Evolutionary conservation across 164 flowering plant species (phyloP).

Genomic region (Platanus orientalis): DNA sequence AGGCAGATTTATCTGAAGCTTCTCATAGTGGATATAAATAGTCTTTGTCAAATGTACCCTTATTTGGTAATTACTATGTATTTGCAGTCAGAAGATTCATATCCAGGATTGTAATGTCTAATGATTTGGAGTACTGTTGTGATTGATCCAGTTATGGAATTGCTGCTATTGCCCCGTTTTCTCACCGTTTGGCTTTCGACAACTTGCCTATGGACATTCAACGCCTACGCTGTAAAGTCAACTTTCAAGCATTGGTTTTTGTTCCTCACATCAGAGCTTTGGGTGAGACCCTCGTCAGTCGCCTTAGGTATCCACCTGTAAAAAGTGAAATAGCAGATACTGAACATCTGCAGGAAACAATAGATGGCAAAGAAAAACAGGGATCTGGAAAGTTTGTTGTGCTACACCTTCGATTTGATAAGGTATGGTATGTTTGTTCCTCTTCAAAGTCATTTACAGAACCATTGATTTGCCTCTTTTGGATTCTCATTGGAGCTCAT

Average conservation of each 20-base stretch:
- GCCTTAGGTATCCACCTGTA: slow-evolving; percentile 49
- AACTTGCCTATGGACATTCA: slow-evolving; percentile 80
- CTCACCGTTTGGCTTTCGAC: slow-evolving; percentile 94
- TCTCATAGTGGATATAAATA: too few relatives aligned
- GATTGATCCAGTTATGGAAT: slow-evolving; percentile 63
- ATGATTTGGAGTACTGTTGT: neutral
- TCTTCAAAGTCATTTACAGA: neutral
- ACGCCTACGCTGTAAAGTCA: slow-evolving; percentile 87
- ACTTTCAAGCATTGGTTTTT: slow-evolving; percentile 77
- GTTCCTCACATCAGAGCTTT: slow-evolving; percentile 80
- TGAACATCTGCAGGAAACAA: slow-evolving; percentile 33
- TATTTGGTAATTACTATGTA: neutral
- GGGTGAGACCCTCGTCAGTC: slow-evolving; percentile 80
- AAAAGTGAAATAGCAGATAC: slow-evolving; percentile 15
- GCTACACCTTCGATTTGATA: slow-evolving; percentile 95
- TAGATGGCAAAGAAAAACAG: slow-evolving; percentile 25
- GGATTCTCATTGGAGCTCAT: neutral
- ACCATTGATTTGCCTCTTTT: neutral
- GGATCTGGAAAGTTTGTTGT: slow-evolving; percentile 67
- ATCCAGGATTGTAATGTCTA: neutral
- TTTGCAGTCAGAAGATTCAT: neutral
- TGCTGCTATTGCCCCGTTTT: slow-evolving; percentile 96
- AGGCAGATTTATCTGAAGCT: too few relatives aligned
- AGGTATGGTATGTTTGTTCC: slow-evolving; percentile 38
- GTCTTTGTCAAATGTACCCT: neutral